Conservation (phyloP, 345 rosid species). For the Salix arbutifolia region DNA sequence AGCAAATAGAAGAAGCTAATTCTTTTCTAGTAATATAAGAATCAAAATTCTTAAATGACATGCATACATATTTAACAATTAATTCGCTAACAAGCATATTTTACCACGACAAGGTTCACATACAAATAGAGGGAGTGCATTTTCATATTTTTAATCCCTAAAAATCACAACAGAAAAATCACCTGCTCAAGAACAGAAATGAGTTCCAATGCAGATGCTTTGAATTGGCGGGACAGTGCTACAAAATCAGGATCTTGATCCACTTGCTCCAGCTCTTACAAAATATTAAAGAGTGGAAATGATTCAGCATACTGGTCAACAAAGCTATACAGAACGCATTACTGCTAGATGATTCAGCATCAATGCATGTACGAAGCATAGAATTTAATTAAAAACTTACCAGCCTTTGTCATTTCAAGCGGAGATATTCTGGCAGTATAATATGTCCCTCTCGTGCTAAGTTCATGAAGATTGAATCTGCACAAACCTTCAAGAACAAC, state of each 20-base stretch:
- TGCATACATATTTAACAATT: not conserved
- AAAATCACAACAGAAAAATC: not conserved
- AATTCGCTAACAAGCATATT: not conserved
- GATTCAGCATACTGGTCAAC: slow-evolving; percentile 11
- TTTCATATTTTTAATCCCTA: not conserved
- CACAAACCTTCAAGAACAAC: slow-evolving; percentile 98
- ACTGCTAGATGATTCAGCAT: not conserved
- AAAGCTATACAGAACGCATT: not conserved
- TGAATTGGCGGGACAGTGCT: slow-evolving; percentile 83
- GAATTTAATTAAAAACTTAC: slow-evolving; percentile 33
- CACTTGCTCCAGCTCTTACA: slow-evolving; percentile 85
- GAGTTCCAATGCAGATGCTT: slow-evolving; percentile 93
- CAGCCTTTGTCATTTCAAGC: slow-evolving; percentile 84
- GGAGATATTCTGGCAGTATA: slow-evolving; percentile 83
- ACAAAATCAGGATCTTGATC: slow-evolving; percentile 89
- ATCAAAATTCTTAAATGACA: not conserved
- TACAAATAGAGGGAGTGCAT: not conserved
- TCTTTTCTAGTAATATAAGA: slow-evolving; percentile 5
- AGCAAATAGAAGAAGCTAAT: not conserved
- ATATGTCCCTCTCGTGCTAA: slow-evolving; percentile 83
- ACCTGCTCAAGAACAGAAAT: slow-evolving; percentile 98
- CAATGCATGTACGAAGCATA: not conserved
- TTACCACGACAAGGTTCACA: not conserved
- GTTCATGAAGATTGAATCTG: slow-evolving; percentile 91
- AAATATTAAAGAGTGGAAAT: slow-evolving; percentile 18